Evolutionary conservation across 805 yeast species (phyloP).

Genomic region (Saccharomycopsis fibuligera): DNA sequence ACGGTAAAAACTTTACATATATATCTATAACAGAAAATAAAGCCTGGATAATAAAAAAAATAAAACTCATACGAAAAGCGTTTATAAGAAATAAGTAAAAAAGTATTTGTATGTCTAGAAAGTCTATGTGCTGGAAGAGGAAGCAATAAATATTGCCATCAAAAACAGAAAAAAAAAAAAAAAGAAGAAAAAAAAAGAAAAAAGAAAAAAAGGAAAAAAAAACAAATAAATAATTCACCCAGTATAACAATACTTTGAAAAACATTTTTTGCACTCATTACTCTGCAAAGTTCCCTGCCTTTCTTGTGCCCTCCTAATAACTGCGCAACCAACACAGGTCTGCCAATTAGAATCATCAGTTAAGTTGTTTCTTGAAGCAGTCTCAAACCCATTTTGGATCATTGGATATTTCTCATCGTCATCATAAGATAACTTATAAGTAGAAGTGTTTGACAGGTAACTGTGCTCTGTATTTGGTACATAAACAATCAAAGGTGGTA

Average conservation of each 20-base stretch:
- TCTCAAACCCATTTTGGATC: constrained; percentile 70
- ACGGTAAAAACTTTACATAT: too few relatives aligned
- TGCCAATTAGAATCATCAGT: constrained; percentile 66
- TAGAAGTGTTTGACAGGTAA: constrained; percentile 61
- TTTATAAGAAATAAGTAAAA: too few relatives aligned
- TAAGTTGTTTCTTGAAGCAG: constrained; percentile 56
- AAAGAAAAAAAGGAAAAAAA: too few relatives aligned
- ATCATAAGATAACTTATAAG: constrained; percentile 56
- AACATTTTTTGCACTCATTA: constrained; percentile 66
- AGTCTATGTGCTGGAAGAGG: too few relatives aligned
- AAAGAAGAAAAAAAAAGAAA: too few relatives aligned
- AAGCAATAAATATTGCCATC: too few relatives aligned
- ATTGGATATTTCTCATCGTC: constrained; percentile 50
- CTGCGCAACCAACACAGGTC: constrained; percentile 77
- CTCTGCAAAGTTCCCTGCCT: constrained; percentile 50
- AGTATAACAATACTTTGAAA: constrained; percentile 58
- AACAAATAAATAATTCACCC: too few relatives aligned
- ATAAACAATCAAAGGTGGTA: constrained; percentile 71
- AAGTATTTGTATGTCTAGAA: too few relatives aligned
- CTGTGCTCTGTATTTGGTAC: constrained; percentile 66
- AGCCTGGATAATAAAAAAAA: too few relatives aligned
- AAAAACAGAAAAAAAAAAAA: too few relatives aligned
- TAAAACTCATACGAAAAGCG: too few relatives aligned
- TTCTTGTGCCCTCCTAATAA: constrained; percentile 72
- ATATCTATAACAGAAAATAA: too few relatives aligned